These are phyloP conservation scores for Ceratocystis variospora DNA, from an alignment of 2,329 filamentous ascomycete species.

Conservation along the genomic window DNA sequence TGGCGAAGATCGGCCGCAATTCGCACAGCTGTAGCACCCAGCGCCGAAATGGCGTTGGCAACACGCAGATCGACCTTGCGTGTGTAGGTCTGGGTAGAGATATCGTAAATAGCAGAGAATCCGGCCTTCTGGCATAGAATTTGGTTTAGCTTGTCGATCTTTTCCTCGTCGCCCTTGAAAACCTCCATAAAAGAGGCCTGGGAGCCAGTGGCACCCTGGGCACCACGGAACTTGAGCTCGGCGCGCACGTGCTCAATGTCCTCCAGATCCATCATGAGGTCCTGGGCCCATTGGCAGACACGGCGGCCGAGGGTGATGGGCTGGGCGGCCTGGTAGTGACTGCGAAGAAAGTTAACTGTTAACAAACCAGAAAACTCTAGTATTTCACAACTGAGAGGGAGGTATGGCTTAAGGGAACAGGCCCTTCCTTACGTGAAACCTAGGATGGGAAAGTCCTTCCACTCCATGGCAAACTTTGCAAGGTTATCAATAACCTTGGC, in stretches of 20 bases:
- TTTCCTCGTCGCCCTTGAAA: conserved; percentile 36
- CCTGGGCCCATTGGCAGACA: conserved; percentile 59
- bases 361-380: background rate
- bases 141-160: conserved; percentile 41
- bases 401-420: background rate
- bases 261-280: conserved; percentile 45
- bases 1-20: conserved; percentile 64
- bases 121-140: conserved; percentile 41
- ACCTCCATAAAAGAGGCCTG: conserved; percentile 42
- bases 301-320: conserved; percentile 45
- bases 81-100: conserved; percentile 52
- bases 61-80: conserved; percentile 68
- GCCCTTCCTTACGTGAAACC: conserved; percentile 18
- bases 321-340: conserved; percentile 54
- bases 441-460: conserved; percentile 38
- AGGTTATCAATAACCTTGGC: conserved; percentile 68
- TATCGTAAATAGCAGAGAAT: conserved; percentile 36
- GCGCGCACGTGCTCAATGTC: conserved; percentile 55
- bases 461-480: conserved; percentile 54
- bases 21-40: conserved; percentile 60
- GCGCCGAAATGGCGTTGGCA: conserved; percentile 64
- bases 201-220: conserved; percentile 49
- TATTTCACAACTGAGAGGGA: background rate
- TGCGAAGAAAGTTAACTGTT: conserved; percentile 31
- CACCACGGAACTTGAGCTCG: conserved; percentile 62